Evolutionary conservation across 192 early-diverging fungal genomes (phyloP).

Genomic region (Linnemannia elongata): DNA sequence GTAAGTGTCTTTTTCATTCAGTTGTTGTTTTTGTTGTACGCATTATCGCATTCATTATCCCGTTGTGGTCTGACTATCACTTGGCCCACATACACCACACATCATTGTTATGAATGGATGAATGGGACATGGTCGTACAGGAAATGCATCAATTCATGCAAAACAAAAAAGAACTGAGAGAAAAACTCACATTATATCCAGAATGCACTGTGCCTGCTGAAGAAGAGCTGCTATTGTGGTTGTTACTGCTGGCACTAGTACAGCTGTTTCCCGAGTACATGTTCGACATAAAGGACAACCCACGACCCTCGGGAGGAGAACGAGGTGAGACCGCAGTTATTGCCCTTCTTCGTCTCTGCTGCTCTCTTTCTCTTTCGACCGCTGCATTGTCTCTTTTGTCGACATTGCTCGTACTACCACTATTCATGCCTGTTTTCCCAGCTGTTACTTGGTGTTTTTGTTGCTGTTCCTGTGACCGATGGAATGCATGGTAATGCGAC

Average conservation of each 20-base stretch:
- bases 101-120: too few species aligned
- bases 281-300: neutral
- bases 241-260: neutral
- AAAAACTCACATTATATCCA: conserved; percentile 21
- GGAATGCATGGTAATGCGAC: conserved; percentile 51
- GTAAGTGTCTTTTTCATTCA: neutral
- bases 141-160: neutral
- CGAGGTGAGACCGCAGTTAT: conserved; percentile 8
- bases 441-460: neutral
- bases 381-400: neutral
- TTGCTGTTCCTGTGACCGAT: conserved; percentile 14
- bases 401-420: neutral
- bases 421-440: neutral
- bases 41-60: neutral
- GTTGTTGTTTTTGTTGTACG: too few species aligned
- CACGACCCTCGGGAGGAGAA: neutral
- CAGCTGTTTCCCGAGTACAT: neutral
- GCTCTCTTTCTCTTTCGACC: neutral
- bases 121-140: too few species aligned
- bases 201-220: conserved; percentile 18
- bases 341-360: conserved; percentile 2
- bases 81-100: too few species aligned
- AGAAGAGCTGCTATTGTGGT: conserved; percentile 18
- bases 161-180: neutral
- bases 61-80: neutral